A percentile compares a stretch with the other conserved stretches of the same genome.
These are phyloP conservation scores for Ascochyta rabiei DNA, from an alignment of 2,329 filamentous ascomycete species.

Conservation along the genomic window DNA sequence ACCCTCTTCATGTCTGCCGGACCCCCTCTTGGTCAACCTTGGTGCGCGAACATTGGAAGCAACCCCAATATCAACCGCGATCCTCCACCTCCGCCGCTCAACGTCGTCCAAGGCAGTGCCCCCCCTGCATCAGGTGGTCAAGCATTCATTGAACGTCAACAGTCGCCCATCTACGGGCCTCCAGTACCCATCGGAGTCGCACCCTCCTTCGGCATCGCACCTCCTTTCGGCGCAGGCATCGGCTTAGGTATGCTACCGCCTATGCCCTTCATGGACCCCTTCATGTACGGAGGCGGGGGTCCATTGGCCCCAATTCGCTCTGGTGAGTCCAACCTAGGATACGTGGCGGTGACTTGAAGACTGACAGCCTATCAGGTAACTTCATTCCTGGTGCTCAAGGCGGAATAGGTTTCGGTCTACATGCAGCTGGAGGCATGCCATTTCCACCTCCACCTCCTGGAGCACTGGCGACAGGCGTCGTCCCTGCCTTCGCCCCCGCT, in stretches of 20 bases:
- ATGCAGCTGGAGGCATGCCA: constrained; percentile 25
- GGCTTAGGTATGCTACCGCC: constrained; percentile 36
- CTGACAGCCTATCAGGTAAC: constrained; percentile 24
- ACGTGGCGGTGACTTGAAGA: constrained; percentile 17
- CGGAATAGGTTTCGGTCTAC: constrained; percentile 36
- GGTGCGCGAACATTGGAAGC: constrained; percentile 37
- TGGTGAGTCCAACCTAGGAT: neutral
- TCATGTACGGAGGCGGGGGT: constrained; percentile 29
- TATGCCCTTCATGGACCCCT: constrained; percentile 30
- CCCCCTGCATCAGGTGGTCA: constrained; percentile 16
- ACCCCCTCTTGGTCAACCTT: constrained; percentile 35
- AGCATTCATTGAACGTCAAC: constrained; percentile 32
- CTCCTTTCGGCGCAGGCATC: constrained; percentile 27
- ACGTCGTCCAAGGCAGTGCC: constrained; percentile 18
- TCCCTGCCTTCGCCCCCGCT: constrained; percentile 33
- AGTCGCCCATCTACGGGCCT: constrained; percentile 30
- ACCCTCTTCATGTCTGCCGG: constrained; percentile 32
- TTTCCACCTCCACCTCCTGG: constrained; percentile 36
- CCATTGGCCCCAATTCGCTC: constrained; percentile 34
- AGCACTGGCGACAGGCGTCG: constrained; percentile 23
- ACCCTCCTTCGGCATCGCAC: constrained; percentile 20
- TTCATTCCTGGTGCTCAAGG: constrained; percentile 33
- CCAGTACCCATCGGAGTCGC: constrained; percentile 29
- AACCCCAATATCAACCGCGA: constrained; percentile 46
- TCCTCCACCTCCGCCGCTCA: constrained; percentile 36